A percentile compares a stretch with the other conserved stretches of the same genome.
Conservation (phyloP, 1,284 basidiomycete genomes). For the Ustilago vetiveriae region DNA sequence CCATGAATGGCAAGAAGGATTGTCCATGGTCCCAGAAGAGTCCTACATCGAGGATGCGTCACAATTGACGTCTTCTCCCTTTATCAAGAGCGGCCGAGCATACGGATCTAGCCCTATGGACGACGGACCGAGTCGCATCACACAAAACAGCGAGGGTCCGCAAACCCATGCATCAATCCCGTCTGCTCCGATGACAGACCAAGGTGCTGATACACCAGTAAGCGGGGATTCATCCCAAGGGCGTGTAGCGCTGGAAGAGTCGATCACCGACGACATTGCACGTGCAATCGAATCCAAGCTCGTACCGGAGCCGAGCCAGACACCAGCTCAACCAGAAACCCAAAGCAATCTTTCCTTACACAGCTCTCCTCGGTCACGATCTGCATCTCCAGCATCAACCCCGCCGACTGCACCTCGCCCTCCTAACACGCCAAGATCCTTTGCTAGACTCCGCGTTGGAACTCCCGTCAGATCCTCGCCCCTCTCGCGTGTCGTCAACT, state of each 20-base stretch:
- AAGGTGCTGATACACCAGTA: too few species aligned
- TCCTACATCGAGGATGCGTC: constrained; percentile 23
- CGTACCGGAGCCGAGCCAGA: too few species aligned
- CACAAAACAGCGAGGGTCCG: too few species aligned
- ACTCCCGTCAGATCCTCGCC: constrained; percentile 30
- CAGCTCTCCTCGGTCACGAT: neutral
- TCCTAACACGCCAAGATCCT: constrained; percentile 9
- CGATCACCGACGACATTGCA: too few species aligned
- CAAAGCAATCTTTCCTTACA: neutral
- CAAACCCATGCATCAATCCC: too few species aligned
- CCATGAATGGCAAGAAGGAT: constrained; percentile 23
- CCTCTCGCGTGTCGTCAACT: constrained; percentile 27
- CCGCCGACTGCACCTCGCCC: constrained; percentile 9
- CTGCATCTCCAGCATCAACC: constrained; percentile 1
- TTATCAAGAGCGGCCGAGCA: too few species aligned
- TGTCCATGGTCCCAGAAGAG: constrained; percentile 34
- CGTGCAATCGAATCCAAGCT: too few species aligned
- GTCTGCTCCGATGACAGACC: too few species aligned
- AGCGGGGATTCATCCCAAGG: too few species aligned
- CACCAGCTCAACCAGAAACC: neutral
- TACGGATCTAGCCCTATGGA: too few species aligned
- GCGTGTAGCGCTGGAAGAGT: too few species aligned
- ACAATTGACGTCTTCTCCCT: constrained; percentile 6
- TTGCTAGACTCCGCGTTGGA: constrained; percentile 24
- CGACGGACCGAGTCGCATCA: too few species aligned